Conservation (phyloP, 805 yeast species). For the Ogataea pilisensis region DNA sequence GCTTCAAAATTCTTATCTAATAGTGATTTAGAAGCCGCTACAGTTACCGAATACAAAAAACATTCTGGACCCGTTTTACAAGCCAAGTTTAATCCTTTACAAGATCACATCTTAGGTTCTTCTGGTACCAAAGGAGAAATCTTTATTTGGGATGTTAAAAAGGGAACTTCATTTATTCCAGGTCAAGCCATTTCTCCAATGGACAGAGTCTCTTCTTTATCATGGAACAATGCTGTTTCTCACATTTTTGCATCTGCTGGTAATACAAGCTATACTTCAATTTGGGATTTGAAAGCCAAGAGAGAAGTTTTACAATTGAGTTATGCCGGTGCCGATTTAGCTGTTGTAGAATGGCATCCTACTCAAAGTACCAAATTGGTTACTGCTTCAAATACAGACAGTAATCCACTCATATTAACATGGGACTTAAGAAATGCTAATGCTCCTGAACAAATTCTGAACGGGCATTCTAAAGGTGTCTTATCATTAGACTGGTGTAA, state of each 20-base stretch:
- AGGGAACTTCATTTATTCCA: slow-evolving; percentile 55
- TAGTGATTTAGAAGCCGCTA: slow-evolving; percentile 39
- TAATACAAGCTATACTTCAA: slow-evolving; percentile 77
- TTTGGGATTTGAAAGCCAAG: slow-evolving; percentile 89
- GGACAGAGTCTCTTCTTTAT: slow-evolving; percentile 74
- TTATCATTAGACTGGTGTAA: slow-evolving; percentile 91
- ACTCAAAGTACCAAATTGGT: slow-evolving; percentile 76
- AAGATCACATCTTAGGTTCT: slow-evolving; percentile 68
- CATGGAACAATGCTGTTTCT: slow-evolving; percentile 83
- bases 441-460: slow-evolving; percentile 74
- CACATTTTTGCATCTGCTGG: slow-evolving; percentile 92
- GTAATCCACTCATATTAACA: slow-evolving; percentile 71
- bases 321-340: slow-evolving; percentile 68
- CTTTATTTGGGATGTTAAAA: slow-evolving; percentile 82
- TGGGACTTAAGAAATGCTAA: slow-evolving; percentile 96
- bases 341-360: slow-evolving; percentile 95
- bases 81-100: slow-evolving; percentile 73
- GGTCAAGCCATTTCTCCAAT: slow-evolving; percentile 75
- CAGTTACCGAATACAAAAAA: slow-evolving; percentile 47
- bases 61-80: slow-evolving; percentile 71
- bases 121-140: slow-evolving; percentile 91
- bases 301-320: slow-evolving; percentile 85
- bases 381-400: slow-evolving; percentile 83
- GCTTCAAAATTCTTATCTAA: slow-evolving; percentile 44
- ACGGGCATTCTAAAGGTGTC: slow-evolving; percentile 85